Base-by-base conservation (phyloP, 176 grass and related monocot species). In the Carex pumila region DNA sequence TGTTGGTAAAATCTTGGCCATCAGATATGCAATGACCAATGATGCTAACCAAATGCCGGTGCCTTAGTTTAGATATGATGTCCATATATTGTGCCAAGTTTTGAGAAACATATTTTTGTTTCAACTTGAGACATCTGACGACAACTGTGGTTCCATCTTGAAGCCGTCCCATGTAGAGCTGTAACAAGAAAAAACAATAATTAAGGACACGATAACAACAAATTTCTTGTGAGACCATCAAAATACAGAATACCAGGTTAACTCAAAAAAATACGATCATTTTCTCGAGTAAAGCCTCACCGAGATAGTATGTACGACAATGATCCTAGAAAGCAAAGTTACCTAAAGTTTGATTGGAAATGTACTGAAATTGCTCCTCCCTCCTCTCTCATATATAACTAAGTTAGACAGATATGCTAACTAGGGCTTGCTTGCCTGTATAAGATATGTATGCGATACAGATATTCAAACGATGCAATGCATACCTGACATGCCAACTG, bases 11-110 rank as follows among this genome's bases (percentile, higher is more conserved):
- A 30, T 95, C 93, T 69, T 81, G 65, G 61, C 65, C 90, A 81
- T 30, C 71, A 78, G 79, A 82, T 83, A 91, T 85, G 57, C 96
- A 95, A 55, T 95, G 88, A 30, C 96, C 96, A 77, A 94, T 86
- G 58, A 92, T 95, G 85, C 91, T 92, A 88, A 94, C 91, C 85
- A 99, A 87, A 91, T 99, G 91, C 36, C 85, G 88, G 64, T 99
- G 93, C 13, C 89, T 87, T 67, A 99, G 84, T 31, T 88, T 99
- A 0, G 93, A 90, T 57, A 99, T 71, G 19, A 89, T 88, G n/a
- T 94, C 91, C 91, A 95, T 91, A 71, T 92, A 95, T 61, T 92
- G 93, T 43, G 81, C 65, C 32, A 95, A 83, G 71, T 71, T 92
- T 60, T 87, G 96, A 43, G 91, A 89, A 83, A 21, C n/a, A 65